phyloP scores from a whole-genome alignment of 75 land plant species.

The Gnetum montanum region DNA sequence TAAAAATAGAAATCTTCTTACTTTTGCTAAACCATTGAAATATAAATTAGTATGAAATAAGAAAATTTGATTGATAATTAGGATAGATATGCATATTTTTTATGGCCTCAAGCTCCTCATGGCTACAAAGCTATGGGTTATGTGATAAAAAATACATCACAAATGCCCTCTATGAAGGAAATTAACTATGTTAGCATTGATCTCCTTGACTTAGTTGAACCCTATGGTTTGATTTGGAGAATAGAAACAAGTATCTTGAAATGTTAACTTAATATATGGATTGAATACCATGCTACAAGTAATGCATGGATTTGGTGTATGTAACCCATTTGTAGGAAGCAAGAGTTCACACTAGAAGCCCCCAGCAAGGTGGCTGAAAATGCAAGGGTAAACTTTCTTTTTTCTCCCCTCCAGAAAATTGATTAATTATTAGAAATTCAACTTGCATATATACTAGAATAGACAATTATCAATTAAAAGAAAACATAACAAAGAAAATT shows the following conservation, averaged over 20 bases:
- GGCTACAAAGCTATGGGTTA: constrained; percentile 70
- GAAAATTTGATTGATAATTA: constrained; percentile 28
- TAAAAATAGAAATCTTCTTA: background rate
- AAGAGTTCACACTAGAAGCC: too few relatives aligned
- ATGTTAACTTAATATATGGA: constrained; percentile 21
- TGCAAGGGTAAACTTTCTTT: too few relatives aligned
- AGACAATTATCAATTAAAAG: too few relatives aligned
- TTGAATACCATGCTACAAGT: constrained; percentile 23
- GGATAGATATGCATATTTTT: constrained; percentile 45
- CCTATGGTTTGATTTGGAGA: constrained; percentile 36
- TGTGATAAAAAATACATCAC: constrained; percentile 34
- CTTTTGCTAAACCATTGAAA: constrained; percentile 41
- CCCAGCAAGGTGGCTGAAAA: too few relatives aligned
- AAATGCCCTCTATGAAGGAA: constrained; percentile 44
- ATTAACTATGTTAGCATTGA: constrained; percentile 57
- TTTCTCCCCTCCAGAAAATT: too few relatives aligned
- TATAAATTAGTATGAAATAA: constrained; percentile 68
- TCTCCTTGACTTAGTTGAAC: constrained; percentile 39
- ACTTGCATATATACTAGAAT: too few relatives aligned
- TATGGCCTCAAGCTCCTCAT: constrained; percentile 61
- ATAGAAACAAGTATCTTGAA: constrained; percentile 3
- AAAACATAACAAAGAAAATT: too few relatives aligned
- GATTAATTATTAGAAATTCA: too few relatives aligned
- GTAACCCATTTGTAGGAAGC: too few relatives aligned
- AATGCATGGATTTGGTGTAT: constrained; percentile 31